Conservation (phyloP, 345 rosid genomes). For the Dipteronia sinensis region DNA sequence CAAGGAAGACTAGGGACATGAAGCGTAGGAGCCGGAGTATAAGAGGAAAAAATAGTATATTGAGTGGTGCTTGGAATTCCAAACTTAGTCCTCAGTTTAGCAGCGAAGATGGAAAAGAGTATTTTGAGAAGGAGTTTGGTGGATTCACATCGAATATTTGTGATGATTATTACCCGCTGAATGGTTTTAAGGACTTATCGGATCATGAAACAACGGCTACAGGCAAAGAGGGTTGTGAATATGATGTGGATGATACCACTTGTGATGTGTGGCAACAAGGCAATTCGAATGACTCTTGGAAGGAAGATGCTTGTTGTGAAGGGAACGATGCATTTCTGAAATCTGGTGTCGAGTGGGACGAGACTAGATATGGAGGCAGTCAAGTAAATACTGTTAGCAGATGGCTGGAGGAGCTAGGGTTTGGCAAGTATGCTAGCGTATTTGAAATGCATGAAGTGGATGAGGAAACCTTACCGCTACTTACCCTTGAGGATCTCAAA, state of each 20-base stretch:
- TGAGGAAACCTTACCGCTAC: conserved; percentile 49
- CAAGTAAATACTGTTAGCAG: conserved; percentile 32
- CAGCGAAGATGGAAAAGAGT: conserved; percentile 28
- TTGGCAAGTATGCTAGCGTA: conserved; percentile 45
- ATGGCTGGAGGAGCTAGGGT: conserved; percentile 59
- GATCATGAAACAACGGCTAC: conserved; percentile 28
- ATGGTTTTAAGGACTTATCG: conserved; percentile 24
- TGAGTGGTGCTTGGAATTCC: conserved; percentile 40
- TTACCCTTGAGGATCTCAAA: conserved; percentile 63
- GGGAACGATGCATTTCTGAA: conserved; percentile 15
- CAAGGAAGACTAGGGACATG: conserved; percentile 55
- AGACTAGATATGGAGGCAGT: conserved; percentile 4
- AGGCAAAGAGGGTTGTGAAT: conserved; percentile 35
- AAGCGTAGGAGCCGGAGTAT: conserved; percentile 41
- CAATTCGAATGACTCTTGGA: conserved; percentile 19
- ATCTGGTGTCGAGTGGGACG: conserved; percentile 23
- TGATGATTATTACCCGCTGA: conserved; percentile 17
- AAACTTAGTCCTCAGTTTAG: conserved; percentile 29
- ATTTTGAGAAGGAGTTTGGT: conserved; percentile 18
- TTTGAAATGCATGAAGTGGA: conserved; percentile 64
- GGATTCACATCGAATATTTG: conserved; percentile 24
- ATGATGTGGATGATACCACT: conserved; percentile 27
- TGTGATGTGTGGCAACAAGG: conserved; percentile 17
- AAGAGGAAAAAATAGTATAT: conserved; percentile 23
- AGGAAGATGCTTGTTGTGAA: conserved; percentile 23